phyloP scores from a whole-genome alignment of 768 basidiomycete genomes.

The Macrolepiota albuminosa region DNA sequence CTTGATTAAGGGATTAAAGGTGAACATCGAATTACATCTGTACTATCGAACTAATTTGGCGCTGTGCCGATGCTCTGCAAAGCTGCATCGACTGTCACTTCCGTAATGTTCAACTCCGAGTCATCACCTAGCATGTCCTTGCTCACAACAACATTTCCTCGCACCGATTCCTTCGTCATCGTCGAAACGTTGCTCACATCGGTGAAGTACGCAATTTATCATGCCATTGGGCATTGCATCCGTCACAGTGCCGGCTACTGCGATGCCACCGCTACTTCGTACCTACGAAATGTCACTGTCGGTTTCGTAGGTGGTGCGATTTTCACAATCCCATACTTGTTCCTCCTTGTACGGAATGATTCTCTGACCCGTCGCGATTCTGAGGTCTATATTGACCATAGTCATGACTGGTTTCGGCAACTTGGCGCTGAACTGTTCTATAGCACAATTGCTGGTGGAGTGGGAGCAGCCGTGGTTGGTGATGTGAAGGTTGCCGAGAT shows the following conservation, averaged over 20 bases:
- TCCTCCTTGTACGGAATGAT: slow-evolving; percentile 7
- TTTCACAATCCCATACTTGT: slow-evolving; percentile 15
- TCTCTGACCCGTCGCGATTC: neutral
- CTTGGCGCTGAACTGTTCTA: neutral
- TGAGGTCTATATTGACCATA: neutral
- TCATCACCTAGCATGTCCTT: neutral
- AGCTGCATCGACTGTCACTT: neutral
- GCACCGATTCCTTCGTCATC: slow-evolving; percentile 11
- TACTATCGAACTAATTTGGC: neutral
- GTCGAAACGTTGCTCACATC: slow-evolving; percentile 17
- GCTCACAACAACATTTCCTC: neutral
- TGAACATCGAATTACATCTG: neutral
- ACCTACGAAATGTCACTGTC: neutral
- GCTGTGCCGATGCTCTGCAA: neutral
- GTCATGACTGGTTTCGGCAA: neutral
- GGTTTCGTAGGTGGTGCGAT: slow-evolving; percentile 17
- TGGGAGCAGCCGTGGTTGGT: neutral
- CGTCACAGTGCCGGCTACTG: neutral
- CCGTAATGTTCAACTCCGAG: neutral
- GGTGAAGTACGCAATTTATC: slow-evolving; percentile 18
- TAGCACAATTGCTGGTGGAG: neutral
- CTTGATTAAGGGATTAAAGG: neutral
- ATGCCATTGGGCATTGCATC: slow-evolving; percentile 7
- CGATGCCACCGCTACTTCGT: slow-evolving; percentile 1
- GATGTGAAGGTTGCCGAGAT: neutral